These are phyloP conservation scores for Dysphania ambrosioides DNA, from an alignment of 148 eudicot species.

Conservation along the genomic window DNA sequence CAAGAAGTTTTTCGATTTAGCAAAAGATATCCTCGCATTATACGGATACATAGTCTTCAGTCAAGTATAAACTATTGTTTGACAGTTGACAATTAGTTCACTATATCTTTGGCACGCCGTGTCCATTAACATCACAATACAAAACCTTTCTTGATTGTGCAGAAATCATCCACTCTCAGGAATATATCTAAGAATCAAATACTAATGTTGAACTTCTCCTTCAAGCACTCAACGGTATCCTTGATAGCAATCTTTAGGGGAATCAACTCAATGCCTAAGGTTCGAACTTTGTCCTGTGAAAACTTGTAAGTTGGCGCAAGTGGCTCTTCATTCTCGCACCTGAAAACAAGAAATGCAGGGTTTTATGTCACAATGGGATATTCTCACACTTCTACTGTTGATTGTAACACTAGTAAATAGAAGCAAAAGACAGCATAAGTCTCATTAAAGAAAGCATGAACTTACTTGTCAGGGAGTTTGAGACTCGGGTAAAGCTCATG, in stretches of 20 bases:
- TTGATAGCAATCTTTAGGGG: constrained; percentile 20
- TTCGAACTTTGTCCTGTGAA: constrained; percentile 21
- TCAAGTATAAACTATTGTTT: too few species aligned
- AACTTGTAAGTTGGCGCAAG: constrained; percentile 8
- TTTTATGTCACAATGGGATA: too few species aligned
- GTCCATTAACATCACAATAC: too few species aligned
- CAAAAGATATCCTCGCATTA: too few species aligned
- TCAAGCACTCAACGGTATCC: constrained; percentile 35
- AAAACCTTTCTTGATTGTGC: too few species aligned
- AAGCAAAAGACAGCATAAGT: too few species aligned
- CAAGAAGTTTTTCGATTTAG: too few species aligned
- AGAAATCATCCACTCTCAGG: too few species aligned
- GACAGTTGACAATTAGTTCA: too few species aligned
- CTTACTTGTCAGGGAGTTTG: constrained; percentile 38
- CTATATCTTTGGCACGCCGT: too few species aligned
- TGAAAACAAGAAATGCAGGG: constrained; percentile 14
- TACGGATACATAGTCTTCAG: too few species aligned
- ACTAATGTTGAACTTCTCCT: constrained; percentile 22
- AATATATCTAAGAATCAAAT: background rate
- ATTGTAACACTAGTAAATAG: background rate
- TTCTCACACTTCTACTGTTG: too few species aligned
- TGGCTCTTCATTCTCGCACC: constrained; percentile 31
- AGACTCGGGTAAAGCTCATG: constrained; percentile 42
- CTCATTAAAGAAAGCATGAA: background rate
- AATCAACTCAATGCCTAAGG: constrained; percentile 30